A percentile compares a stretch with the other conserved stretches of the same genome.
These are phyloP conservation scores for Metschnikowia dekortorum DNA, from an alignment of 805 yeast genomes.

Conservation along the genomic window DNA sequence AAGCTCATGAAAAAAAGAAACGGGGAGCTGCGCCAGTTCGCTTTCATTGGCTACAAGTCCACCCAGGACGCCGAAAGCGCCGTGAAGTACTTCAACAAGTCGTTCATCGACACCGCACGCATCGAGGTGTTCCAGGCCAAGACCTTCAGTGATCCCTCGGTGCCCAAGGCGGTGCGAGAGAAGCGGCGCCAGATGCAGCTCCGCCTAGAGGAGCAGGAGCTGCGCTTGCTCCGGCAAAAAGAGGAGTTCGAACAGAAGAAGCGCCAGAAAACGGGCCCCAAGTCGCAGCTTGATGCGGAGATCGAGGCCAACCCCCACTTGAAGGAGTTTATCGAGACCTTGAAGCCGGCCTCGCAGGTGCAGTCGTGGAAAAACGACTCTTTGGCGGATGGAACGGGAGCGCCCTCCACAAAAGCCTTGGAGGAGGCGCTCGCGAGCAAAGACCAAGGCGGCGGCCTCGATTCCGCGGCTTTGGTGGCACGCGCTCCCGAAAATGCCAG, in stretches of 20 bases:
- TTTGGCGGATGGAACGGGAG: slow-evolving; percentile 42
- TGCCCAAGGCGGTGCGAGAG: slow-evolving; percentile 55
- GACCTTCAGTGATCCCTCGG: slow-evolving; percentile 77
- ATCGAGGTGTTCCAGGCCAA: slow-evolving; percentile 80
- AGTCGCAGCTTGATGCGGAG: slow-evolving; percentile 50
- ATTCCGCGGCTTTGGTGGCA: slow-evolving; percentile 27
- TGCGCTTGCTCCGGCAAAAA: slow-evolving; percentile 33
- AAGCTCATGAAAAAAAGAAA: slow-evolving; percentile 73
- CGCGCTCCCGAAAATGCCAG: slow-evolving; percentile 41
- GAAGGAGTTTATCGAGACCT: slow-evolving; percentile 75
- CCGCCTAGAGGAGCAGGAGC: slow-evolving; percentile 37
- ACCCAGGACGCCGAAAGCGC: slow-evolving; percentile 73
- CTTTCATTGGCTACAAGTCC: slow-evolving; percentile 83
- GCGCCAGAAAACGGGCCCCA: slow-evolving; percentile 32
- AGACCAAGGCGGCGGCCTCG: slow-evolving; percentile 11
- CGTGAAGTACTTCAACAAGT: slow-evolving; percentile 65
- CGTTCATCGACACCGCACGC: slow-evolving; percentile 79
- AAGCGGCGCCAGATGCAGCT: slow-evolving; percentile 42
- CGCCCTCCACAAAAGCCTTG: slow-evolving; percentile 41
- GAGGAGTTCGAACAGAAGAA: slow-evolving; percentile 37
- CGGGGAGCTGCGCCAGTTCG: slow-evolving; percentile 90
- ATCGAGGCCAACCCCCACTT: slow-evolving; percentile 63
- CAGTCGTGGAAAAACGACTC: slow-evolving; percentile 75
- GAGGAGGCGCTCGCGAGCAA: slow-evolving; percentile 37
- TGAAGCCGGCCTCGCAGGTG: slow-evolving; percentile 68